A percentile compares a stretch with the other conserved stretches of the same genome.
phyloP scores from a whole-genome alignment of 2,329 filamentous ascomycete species.

The Epichloe elymi region DNA sequence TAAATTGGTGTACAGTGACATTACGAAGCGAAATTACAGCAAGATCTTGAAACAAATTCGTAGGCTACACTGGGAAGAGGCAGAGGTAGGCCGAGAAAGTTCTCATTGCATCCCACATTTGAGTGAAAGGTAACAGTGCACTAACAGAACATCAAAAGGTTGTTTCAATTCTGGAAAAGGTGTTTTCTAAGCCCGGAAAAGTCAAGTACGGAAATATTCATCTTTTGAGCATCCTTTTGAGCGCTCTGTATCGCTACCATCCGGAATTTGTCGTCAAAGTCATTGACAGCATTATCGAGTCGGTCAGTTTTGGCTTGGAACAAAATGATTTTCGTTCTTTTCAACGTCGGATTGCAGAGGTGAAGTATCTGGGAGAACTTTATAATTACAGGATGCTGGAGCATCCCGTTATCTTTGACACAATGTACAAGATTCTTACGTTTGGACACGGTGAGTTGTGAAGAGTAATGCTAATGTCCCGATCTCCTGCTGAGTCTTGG shows the following conservation, averaged over 20 bases:
- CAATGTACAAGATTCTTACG: constrained; percentile 84
- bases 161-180: constrained; percentile 66
- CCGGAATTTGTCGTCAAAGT: constrained; percentile 82
- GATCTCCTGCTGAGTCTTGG: constrained; percentile 1
- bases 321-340: constrained; percentile 97
- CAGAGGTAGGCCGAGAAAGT: constrained; percentile 43
- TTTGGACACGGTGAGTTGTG: constrained; percentile 61
- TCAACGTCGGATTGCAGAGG: constrained; percentile 84
- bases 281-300: constrained; percentile 83
- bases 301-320: constrained; percentile 76
- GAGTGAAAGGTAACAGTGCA: neutral
- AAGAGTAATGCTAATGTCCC: neutral
- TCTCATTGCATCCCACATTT: neutral
- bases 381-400: constrained; percentile 98
- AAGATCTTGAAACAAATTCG: constrained; percentile 90
- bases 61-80: constrained; percentile 94
- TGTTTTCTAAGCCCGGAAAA: constrained; percentile 92
- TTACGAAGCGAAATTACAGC: constrained; percentile 88
- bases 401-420: constrained; percentile 89
- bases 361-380: constrained; percentile 90
- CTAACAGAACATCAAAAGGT: constrained; percentile 30
- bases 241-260: constrained; percentile 82
- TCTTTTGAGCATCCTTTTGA: constrained; percentile 77
- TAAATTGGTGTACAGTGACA: constrained; percentile 83
- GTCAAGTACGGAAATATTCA: constrained; percentile 97